Evolutionary conservation across 768 basidiomycete genomes (phyloP).

Genomic region (Xanthoconium purpureum): DNA sequence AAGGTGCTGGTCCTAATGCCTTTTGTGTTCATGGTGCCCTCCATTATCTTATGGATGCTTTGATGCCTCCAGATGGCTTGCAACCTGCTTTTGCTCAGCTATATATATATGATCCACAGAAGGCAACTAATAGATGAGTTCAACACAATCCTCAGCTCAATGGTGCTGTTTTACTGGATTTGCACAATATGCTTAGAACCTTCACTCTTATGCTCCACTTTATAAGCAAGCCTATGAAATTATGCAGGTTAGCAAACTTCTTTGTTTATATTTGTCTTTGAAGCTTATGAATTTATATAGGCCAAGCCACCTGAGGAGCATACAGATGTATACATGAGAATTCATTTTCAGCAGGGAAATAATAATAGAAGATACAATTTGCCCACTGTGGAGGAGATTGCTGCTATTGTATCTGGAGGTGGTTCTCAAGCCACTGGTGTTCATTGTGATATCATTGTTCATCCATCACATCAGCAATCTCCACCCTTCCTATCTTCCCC

Average conservation of each 20-base stretch:
- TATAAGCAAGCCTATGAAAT: slow-evolving; percentile 35
- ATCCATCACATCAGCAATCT: slow-evolving; percentile 31
- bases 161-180: slow-evolving; percentile 13
- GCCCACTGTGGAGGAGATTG: slow-evolving; percentile 42
- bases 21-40: slow-evolving; percentile 35
- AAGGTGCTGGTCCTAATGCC: slow-evolving; percentile 16
- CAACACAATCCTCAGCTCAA: slow-evolving; percentile 23
- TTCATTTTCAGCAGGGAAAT: slow-evolving; percentile 6
- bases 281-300: background rate
- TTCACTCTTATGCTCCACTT: slow-evolving; percentile 29
- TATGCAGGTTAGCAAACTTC: slow-evolving; percentile 5
- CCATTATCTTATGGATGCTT: slow-evolving; percentile 34
- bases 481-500: slow-evolving; percentile 34
- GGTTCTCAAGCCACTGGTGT: slow-evolving; percentile 4
- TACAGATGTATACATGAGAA: slow-evolving; percentile 1
- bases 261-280: background rate
- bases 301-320: slow-evolving; percentile 17
- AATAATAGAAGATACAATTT: slow-evolving; percentile 43
- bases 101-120: slow-evolving; percentile 39
- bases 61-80: slow-evolving; percentile 22
- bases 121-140: slow-evolving; percentile 30
- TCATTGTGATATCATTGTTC: slow-evolving; percentile 36
- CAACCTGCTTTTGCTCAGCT: slow-evolving; percentile 39
- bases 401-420: slow-evolving; percentile 39
- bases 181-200: slow-evolving; percentile 24